Conservation (phyloP, 768 basidiomycete species). For the Rhodotorula paludigena region DNA sequence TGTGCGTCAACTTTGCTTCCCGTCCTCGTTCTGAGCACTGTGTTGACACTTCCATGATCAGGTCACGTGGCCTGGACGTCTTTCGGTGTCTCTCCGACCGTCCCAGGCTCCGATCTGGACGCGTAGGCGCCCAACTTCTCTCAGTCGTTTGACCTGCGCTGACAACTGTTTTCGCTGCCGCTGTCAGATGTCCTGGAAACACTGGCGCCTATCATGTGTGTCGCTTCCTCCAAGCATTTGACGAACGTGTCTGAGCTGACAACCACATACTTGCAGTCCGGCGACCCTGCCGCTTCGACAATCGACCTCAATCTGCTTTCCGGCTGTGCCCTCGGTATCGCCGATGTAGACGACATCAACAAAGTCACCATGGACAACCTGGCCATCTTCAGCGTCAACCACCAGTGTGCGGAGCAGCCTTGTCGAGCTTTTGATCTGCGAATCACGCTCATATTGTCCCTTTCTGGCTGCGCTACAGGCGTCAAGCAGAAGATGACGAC, state of each 20-base stretch:
- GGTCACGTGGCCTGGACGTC: conserved; percentile 2
- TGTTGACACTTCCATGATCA: too few species aligned
- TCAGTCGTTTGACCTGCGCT: accelerated
- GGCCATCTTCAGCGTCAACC: conserved; percentile 42
- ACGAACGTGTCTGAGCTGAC: not conserved
- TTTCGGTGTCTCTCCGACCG: conserved; percentile 18
- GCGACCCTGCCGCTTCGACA: conserved; percentile 9
- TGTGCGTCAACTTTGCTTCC: not conserved
- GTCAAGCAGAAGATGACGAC: conserved; percentile 37
- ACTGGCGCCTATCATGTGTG: conserved; percentile 8
- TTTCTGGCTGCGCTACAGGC: not conserved
- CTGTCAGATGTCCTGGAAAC: not conserved
- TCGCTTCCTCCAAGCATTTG: not conserved
- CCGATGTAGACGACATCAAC: conserved; percentile 33
- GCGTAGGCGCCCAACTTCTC: conserved; percentile 20
- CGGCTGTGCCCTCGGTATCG: conserved; percentile 37
- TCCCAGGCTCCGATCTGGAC: not conserved
- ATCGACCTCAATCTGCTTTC: conserved; percentile 32
- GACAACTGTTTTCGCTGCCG: not conserved
- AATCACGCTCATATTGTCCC: not conserved
- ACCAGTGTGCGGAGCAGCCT: conserved; percentile 26
- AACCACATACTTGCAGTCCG: conserved; percentile 10
- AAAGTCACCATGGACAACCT: conserved; percentile 43
- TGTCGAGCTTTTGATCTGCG: too few species aligned
- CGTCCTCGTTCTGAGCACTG: too few species aligned